Evolutionary conservation across 2,329 filamentous ascomycete species (phyloP), one percentile per base, ranked within the genome.

Genomic region (Podosphaera fusca): DNA sequence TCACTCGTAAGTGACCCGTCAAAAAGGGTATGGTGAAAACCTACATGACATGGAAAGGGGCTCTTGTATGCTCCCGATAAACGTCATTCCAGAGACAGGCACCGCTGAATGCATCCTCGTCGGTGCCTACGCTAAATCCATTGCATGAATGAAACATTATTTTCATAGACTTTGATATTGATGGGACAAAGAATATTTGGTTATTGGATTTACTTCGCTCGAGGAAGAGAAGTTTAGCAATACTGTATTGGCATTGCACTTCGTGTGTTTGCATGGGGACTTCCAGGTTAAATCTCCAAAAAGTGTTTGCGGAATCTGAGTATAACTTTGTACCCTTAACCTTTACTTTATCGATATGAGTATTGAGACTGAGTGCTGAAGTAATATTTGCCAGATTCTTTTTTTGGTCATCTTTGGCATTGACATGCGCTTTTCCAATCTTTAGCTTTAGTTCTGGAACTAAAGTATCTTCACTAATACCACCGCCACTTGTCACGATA

Each of bases 61-160:
- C 74, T 59, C 79, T 81, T 58, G 81, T 78, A 67, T 98, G 92
- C 58, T 74, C 81, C 63, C 94, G 85, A 62, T 89, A 69, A 8
- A 96, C 89, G 67, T 98, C 90, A 65, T 92, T 87, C 92, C 92
- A 98, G 58, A 98, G 72, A 3, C 87, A 87, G n/a, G 87, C 84
- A 0, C 92, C 92, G 65, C 85, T 90, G 73, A 88, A 94, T 47
- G 83, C 82, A 55, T 86, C 81, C 59, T 92, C 81, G 67, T 95
- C 85, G 2, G 87, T 90, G 56, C 84, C 85, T 45, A 92, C 77
- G 62, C 85, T 90, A 72, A 98, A 98, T 14, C 92, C 94, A 69
- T 98, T 98, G 72, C 92, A 95, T 58, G 87, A 95, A 72, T 95
- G 85, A 70, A 95, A 98, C 87, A 96, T 94, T 67, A 95, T 85